phyloP scores from a whole-genome alignment of 1,284 basidiomycete genomes.

The Ceratobasidium sp. region DNA sequence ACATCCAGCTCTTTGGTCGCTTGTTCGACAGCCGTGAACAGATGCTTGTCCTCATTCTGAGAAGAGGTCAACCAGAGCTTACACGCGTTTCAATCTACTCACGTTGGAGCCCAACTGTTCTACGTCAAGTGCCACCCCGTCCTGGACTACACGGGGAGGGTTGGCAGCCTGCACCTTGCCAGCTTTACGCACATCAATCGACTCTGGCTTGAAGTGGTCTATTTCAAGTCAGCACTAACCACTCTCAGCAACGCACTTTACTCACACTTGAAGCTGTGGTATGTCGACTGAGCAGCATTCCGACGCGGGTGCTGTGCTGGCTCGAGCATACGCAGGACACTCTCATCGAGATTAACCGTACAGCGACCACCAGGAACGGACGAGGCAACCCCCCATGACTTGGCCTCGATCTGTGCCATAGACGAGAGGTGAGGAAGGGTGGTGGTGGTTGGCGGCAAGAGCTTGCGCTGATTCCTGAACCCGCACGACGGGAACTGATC shows the following conservation, averaged over 20 bases:
- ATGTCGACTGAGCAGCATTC: conserved; percentile 27
- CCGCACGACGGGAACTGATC: conserved; percentile 44
- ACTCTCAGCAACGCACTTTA: no score
- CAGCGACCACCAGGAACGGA: conserved; percentile 33
- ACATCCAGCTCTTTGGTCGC: conserved; percentile 36
- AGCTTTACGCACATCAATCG: conserved; percentile 41
- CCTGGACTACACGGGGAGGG: conserved; percentile 37
- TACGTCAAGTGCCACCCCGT: conserved; percentile 42
- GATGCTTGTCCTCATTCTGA: conserved; percentile 32
- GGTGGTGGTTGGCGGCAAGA: conserved; percentile 27
- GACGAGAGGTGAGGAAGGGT: background rate
- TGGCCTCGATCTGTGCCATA: conserved; percentile 44
- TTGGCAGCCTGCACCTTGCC: conserved; percentile 37
- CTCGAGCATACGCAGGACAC: conserved; percentile 40
- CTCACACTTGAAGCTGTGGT: conserved; percentile 40
- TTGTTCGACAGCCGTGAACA: conserved; percentile 36
- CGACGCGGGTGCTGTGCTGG: conserved; percentile 35
- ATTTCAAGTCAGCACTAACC: background rate
- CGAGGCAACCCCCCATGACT: conserved; percentile 30
- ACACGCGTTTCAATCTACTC: conserved; percentile 10
- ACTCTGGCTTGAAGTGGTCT: conserved; percentile 43
- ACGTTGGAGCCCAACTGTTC: conserved; percentile 33
- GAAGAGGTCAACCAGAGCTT: conserved; percentile 1
- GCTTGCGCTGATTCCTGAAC: conserved; percentile 23
- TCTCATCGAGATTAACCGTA: conserved; percentile 39